Evolutionary conservation across 1,139 yeast species (phyloP), one percentile per base, ranked within the genome.

Genomic region (Blastobotrys illinoisensis): DNA sequence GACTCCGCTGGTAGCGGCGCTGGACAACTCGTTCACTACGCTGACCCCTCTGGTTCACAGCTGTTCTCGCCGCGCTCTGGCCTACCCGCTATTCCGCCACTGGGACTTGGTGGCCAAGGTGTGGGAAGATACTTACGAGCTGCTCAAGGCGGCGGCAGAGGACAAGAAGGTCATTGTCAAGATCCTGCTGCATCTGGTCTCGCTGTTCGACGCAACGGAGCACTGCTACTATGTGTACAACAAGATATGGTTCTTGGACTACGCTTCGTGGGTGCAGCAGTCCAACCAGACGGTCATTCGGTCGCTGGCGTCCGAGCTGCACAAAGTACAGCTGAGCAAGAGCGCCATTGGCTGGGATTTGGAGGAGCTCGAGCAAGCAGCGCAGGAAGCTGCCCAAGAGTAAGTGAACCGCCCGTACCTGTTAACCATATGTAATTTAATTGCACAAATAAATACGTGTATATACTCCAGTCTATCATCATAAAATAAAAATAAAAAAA

Each of bases 171-270:
- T 79, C 11, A 76, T 91, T 0, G 71, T 90, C 47, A 79, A 80
- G 60, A 73, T 79, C 1, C 67, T 91, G 43, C 70, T 90, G 43
- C 80, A 78, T 20, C 70, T 83, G 13, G 79, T 87, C 61, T 91
- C 86, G 64, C 71, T 86, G n/a, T 90, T 90, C 69, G 78, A 97
- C 56, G 85, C 74, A 62, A 93, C 88, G 65, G 97, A 91, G 62
- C 79, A 86, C n/a, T 51, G 56, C n/a, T 90, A 90, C 67, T 87
- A 87, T 64, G 91, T 89, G 9, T 93, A 93, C 68, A 88, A 88
- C 64, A 83, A 83, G 64, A 79, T 91, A 1, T 79, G 90, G 77
- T 65, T 91, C 11, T 93, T 88, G 64, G 98, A 93, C 67, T 75
- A 90, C 61, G 78, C 89, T 54, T 75, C 86, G 3, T 93, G 96